Conservation (phyloP, 2,329 filamentous ascomycete species). For the Daldinia sp. region DNA sequence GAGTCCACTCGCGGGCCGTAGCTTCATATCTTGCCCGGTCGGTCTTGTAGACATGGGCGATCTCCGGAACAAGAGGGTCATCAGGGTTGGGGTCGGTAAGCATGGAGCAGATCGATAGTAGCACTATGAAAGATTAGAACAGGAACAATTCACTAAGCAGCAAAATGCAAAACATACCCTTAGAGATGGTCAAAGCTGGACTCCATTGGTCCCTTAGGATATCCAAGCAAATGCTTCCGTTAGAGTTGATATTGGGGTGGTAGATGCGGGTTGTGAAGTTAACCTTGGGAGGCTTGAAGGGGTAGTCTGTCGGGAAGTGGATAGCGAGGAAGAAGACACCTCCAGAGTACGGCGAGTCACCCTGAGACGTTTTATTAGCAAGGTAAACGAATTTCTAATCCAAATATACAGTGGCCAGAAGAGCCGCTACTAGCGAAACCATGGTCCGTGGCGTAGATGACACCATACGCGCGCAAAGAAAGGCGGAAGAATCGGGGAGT, state of each 20-base stretch:
- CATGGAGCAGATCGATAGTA: conserved; percentile 99
- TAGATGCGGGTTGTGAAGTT: conserved; percentile 99
- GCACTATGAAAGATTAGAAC: conserved; percentile 63
- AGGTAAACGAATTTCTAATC: neutral
- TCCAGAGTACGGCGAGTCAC: conserved; percentile 96
- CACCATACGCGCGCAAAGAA: neutral
- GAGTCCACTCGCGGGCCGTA: conserved; percentile 96
- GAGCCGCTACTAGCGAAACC: neutral
- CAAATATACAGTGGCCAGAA: neutral
- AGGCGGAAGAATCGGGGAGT: neutral
- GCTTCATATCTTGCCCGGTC: conserved; percentile 95
- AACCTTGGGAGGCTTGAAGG: conserved; percentile 99
- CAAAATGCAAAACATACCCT: conserved; percentile 70
- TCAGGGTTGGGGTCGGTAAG: conserved; percentile 99
- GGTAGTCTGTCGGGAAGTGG: conserved; percentile 99
- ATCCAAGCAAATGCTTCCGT: conserved; percentile 98
- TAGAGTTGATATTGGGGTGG: conserved; percentile 99
- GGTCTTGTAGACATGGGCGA: conserved; percentile 99
- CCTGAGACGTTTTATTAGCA: conserved; percentile 59
- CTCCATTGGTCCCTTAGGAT: conserved; percentile 99
- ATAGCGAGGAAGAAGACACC: conserved; percentile 99
- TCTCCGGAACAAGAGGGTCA: conserved; percentile 97
- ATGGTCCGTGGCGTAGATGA: neutral
- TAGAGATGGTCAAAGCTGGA: conserved; percentile 96
- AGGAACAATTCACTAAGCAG: neutral